Evolutionary conservation across 163 green algal genomes (phyloP).

Genomic region (Scenedesmus sp.): DNA sequence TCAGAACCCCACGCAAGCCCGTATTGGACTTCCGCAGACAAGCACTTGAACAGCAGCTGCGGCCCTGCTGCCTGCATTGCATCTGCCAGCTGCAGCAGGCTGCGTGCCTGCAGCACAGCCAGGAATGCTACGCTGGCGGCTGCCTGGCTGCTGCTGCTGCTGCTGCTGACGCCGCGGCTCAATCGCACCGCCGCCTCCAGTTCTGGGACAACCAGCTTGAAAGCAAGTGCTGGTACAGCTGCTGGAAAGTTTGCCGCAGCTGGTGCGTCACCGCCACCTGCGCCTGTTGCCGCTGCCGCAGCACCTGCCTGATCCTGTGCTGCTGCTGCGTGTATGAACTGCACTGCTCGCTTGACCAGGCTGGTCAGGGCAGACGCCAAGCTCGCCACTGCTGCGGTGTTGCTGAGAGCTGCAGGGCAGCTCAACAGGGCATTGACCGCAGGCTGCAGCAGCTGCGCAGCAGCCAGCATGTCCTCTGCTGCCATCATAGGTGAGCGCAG

Average conservation of each 20-base stretch:
- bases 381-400: neutral
- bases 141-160: too few relatives aligned
- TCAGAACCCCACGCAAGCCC: neutral
- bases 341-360: neutral
- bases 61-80: too few relatives aligned
- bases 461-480: neutral
- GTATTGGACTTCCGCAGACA: neutral
- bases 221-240: neutral
- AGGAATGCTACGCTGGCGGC: too few relatives aligned
- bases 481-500: neutral
- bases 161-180: neutral
- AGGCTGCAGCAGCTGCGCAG: neutral
- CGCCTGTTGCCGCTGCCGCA: neutral
- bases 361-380: neutral
- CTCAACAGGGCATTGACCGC: neutral
- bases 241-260: neutral
- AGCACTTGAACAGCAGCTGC: too few relatives aligned
- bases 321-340: neutral
- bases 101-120: too few relatives aligned
- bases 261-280: neutral
- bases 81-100: too few relatives aligned
- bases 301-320: neutral
- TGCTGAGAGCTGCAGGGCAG: neutral
- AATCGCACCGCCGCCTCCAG: neutral
- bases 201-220: neutral